Base-by-base conservation (phyloP, 345 rosid species). In the Gossypioides kirkii region DNA sequence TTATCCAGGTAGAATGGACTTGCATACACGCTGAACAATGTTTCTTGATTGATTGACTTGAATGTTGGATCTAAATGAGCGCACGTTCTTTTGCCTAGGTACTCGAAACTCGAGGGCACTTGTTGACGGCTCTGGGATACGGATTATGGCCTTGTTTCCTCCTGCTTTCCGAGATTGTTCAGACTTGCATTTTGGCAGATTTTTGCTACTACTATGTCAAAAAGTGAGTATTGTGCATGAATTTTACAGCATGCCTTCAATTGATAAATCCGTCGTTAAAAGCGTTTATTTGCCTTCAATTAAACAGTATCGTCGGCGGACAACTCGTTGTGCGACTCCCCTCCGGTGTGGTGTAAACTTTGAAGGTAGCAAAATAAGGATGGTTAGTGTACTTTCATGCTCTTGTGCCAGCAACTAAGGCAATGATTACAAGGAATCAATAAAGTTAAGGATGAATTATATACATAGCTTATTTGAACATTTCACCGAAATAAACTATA, bases 131-230 rank as follows among this genome's bases (percentile, higher is more conserved):
- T 66, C 86, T 93, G 82, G 98, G 96, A 32, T 84, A 89, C 55
- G 98, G 97, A 13, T 79, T 91, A 50, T 93, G 97, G 98, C 98
- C 98, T 47, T 82, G 87, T 23, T 81, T 93, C 88, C 96, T 93
- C 49, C 92, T 93, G 10, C 78, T 93, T 67, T 89, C 97, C 12
- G 97, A 93, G 84, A 84, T 91, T 63, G 80, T 93, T 56, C 98
- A 91, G 84, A 93, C 98, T 25, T 93, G 88, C 82, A 91, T 93
- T 71, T 85, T 93, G 46, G 97, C 97, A 0, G 98, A 93, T 77
- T 93, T 91, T 56, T 91, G 97, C 81, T 91, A 93, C 84, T 93
- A 93, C 80, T 91, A 91, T 22, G 61, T 55, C 32, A 20, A 55
- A 11, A 55, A 26, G 61, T 55, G 32, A 18, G 61, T 55, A 11